Base-by-base conservation (phyloP, 768 basidiomycete genomes). In the Hypholoma sublateritium region DNA sequence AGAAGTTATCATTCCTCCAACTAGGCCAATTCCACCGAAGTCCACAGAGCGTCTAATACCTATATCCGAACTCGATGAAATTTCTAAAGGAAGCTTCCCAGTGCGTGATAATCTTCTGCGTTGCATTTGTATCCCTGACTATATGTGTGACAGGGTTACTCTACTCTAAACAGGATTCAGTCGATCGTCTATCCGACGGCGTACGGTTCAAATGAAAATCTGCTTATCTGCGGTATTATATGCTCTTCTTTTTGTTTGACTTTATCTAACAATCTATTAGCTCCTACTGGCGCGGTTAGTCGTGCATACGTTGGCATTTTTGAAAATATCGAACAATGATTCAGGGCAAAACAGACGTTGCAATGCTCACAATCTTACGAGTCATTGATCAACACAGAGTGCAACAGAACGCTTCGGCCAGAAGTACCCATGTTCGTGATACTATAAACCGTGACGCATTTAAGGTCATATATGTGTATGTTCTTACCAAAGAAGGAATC, bases 281-380 rank as follows among this genome's bases (percentile, higher is more conserved):
- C 97, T 67, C 97, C 97, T 0, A 99, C 97, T 60, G 97, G 97
- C 80, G 96, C 97, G 62, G 95, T 96, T 64, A 73, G 90, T 73
- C 16, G 22, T 52, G n/a, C 17, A 34, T 32, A 9, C 43, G n/a
- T n/a, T 47, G 28, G 34, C 19, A 52, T 36, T 17, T 2, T 50
- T 12, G n/a, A 17, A 39, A 34, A 36, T 22, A 50, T 69, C 50
- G 64, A 55, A 43, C 19, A 57, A 37, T 25, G 45, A 56, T 51
- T 35, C 63, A 95, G 94, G 97, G 97, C 72, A 99, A 99, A 92
- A 99, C 97, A 0, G 97, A 99, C 71, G 89, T 99, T 0, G 97
- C 97, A 0, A 90, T 98, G 85, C 79, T 99, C 66, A 82, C 93
- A 3, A 89, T 99, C 59, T 82, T 99, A 46, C 91, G 95, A 28